A percentile compares a stretch with the other conserved stretches of the same genome.
Evolutionary conservation across 2,329 filamentous ascomycete genomes (phyloP).

Genomic region (Fusarium nematophilum): DNA sequence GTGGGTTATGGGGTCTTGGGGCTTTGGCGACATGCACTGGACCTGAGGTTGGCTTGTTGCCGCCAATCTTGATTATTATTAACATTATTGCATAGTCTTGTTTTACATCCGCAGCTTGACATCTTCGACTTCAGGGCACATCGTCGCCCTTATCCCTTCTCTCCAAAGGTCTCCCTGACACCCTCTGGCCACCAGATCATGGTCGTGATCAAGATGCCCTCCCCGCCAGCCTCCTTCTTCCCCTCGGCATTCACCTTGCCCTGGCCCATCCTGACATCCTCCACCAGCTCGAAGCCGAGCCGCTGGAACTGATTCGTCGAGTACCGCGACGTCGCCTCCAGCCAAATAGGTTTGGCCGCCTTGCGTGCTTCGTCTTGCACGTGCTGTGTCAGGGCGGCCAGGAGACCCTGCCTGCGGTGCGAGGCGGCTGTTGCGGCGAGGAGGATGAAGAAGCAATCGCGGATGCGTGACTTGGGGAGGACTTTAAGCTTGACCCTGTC

Average conservation of each 20-base stretch:
- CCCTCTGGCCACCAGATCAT: constrained; percentile 29
- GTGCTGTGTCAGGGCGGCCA: constrained; percentile 1
- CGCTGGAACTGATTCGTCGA: constrained; percentile 17
- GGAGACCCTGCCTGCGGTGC: constrained; percentile 12
- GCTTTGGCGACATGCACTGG: too few relatives aligned
- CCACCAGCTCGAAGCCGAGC: constrained; percentile 16
- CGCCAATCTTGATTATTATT: too few relatives aligned
- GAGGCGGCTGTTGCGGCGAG: constrained; percentile 8
- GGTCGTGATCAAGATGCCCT: constrained; percentile 12
- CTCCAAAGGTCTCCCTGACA: neutral
- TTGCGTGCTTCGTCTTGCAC: constrained; percentile 5
- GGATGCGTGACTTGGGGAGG: neutral
- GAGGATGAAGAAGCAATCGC: constrained; percentile 18
- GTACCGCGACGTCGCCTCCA: constrained; percentile 20
- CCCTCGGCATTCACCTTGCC: constrained; percentile 12
- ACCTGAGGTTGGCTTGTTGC: too few relatives aligned
- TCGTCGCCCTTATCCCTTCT: too few relatives aligned
- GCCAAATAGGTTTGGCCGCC: constrained; percentile 18
- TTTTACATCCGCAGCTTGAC: too few relatives aligned
- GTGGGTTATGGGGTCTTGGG: too few relatives aligned
- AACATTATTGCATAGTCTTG: too few relatives aligned
- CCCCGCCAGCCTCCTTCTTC: constrained; percentile 12
- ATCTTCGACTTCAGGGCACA: too few relatives aligned
- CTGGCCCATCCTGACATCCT: constrained; percentile 19
- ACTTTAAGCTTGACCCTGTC: constrained; percentile 12